These are phyloP conservation scores for Euryodendron excelsum DNA, from an alignment of 148 eudicot species.

Conservation along the genomic window DNA sequence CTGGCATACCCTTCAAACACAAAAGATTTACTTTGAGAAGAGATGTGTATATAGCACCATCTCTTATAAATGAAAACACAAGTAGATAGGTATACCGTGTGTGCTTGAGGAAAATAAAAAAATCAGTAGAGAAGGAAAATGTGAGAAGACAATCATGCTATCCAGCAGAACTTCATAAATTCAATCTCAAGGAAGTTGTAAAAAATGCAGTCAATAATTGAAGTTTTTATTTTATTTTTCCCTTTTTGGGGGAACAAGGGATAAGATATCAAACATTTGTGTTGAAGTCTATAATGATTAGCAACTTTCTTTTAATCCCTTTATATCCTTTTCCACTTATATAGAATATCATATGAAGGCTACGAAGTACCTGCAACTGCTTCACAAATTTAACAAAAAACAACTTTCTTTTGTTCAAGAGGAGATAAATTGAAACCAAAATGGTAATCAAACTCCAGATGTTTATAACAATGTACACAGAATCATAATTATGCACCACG, in stretches of 20 bases:
- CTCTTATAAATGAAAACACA: background rate
- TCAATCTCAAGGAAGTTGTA: background rate
- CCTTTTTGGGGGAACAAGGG: no score
- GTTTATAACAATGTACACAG: background rate
- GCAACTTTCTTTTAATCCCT: background rate
- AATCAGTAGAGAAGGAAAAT: background rate
- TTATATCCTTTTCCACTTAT: background rate
- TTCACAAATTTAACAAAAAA: background rate
- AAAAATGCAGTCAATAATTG: conserved; percentile 1
- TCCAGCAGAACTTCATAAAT: background rate
- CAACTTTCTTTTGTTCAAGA: background rate
- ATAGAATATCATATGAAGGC: background rate
- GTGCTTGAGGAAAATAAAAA: background rate
- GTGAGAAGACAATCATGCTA: background rate
- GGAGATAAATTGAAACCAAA: background rate
- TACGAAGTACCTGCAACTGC: background rate
- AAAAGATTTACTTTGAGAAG: conserved; percentile 4
- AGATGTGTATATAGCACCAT: conserved; percentile 9
- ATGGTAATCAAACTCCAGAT: background rate
- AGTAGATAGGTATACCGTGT: background rate
- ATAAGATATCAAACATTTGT: no score
- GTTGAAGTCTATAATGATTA: background rate
- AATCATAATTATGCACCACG: background rate
- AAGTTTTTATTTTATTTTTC: no score
- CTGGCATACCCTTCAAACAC: conserved; percentile 59